Evolutionary conservation across 352 stramenopile genomes (phyloP).

Genomic region (Phytophthora tubulina): DNA sequence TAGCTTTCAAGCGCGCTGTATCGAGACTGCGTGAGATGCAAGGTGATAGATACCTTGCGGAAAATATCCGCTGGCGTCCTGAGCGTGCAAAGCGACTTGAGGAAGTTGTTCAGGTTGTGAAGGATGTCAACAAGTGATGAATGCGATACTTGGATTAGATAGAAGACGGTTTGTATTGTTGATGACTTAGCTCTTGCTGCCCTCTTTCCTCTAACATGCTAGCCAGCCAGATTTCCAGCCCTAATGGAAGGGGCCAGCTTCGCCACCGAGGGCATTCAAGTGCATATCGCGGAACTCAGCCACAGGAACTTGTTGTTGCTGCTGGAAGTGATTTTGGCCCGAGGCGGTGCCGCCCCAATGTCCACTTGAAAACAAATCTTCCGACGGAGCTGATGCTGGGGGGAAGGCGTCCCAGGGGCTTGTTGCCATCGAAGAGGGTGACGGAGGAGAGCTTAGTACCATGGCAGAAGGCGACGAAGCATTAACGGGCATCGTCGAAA

Average conservation of each 20-base stretch:
- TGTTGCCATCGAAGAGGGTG: conserved; percentile 16
- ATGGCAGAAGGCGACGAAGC: not conserved
- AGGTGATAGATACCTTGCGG: conserved; percentile 67
- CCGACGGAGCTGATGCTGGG: conserved; percentile 31
- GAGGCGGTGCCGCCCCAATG: conserved; percentile 26
- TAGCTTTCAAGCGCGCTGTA: conserved; percentile 82
- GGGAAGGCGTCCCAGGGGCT: conserved; percentile 57
- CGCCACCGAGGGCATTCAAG: conserved; percentile 35
- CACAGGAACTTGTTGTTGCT: conserved; percentile 29
- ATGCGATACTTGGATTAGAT: no score
- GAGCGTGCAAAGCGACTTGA: conserved; percentile 30
- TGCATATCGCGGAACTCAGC: conserved; percentile 44
- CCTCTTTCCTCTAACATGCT: not conserved
- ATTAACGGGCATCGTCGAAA: conserved; percentile 31
- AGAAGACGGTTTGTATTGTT: conserved; percentile 5
- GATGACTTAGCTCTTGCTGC: not conserved
- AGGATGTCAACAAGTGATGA: not conserved
- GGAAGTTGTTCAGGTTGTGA: conserved; percentile 39
- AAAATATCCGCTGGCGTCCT: conserved; percentile 51
- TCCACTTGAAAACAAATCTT: conserved; percentile 28
- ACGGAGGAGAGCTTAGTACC: conserved; percentile 8
- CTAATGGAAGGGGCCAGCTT: conserved; percentile 23
- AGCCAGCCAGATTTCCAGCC: not conserved
- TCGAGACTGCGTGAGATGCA: conserved; percentile 92
- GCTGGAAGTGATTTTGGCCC: conserved; percentile 18